Evolutionary conservation across 2,329 filamentous ascomycete genomes (phyloP), one percentile per base, ranked within the genome.

Genomic region (Trichoderma koningii): DNA sequence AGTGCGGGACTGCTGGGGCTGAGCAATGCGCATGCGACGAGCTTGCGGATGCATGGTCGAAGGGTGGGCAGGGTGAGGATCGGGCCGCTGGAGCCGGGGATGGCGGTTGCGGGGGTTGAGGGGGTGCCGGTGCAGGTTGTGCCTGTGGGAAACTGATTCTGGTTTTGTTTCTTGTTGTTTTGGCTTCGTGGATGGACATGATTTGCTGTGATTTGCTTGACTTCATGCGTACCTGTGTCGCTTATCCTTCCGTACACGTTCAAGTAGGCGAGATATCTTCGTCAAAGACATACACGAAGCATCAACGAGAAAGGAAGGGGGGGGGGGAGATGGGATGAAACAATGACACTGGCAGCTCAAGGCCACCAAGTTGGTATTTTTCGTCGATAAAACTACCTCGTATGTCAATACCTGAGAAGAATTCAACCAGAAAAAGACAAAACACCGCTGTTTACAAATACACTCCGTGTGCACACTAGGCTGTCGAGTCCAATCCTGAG

Each of bases 1-100:
- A 84, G 82, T 26, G 84, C 83, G 0, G 83, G 77, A 0, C 67
- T 87, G 38, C 73, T 89, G 14, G 83, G 82, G 2, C 68, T 86
- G 28, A 83, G 83, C 67, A 88, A 88, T 67, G 76, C 79, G 1
- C 75, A 80, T 59, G 79, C 80, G 0, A 79, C 76, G 38, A 76
- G 76, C 0, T 73, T 87, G 44, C 75, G 76, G 34, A 83, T 87
- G 74, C 79, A 85, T 67, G 85, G 83, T 0, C 77, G 83, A 5
- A 69, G 73, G 60, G 66, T 62, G 19, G 66, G 57, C 7, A 50
- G 45, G 14, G 34, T 67, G 10, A 65, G 28, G 19, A 56, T 57
- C 28, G 57, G 42, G n/a, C 57, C 65, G 7, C 38, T 61, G 50
- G 65, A 61, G 30, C 55, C 55, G 19, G 55, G 56, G 6, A 42